These are phyloP conservation scores for Scleroderma citrinum DNA, from an alignment of 768 basidiomycete species.

Conservation along the genomic window DNA sequence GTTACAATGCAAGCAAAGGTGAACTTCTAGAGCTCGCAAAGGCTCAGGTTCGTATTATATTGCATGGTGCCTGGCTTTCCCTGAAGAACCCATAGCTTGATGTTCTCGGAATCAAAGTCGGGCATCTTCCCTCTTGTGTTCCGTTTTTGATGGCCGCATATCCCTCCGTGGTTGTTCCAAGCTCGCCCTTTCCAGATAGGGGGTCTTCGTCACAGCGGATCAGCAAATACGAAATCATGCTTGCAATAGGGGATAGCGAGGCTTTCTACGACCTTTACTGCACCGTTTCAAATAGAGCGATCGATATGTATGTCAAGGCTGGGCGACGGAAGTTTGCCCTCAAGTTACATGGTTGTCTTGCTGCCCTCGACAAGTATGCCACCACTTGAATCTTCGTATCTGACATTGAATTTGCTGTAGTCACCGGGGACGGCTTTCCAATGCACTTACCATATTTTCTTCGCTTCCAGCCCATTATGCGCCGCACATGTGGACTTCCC, in stretches of 20 bases:
- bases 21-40: slow-evolving; percentile 87
- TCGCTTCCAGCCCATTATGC: slow-evolving; percentile 85
- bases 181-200: slow-evolving; percentile 16
- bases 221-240: slow-evolving; percentile 55
- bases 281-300: slow-evolving; percentile 68
- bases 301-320: slow-evolving; percentile 80
- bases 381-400: slow-evolving; percentile 1
- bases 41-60: slow-evolving; percentile 56
- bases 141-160: slow-evolving; percentile 63
- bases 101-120: slow-evolving; percentile 67
- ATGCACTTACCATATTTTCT: slow-evolving; percentile 64
- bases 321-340: slow-evolving; percentile 82
- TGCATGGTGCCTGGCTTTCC: not conserved
- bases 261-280: slow-evolving; percentile 78
- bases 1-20: slow-evolving; percentile 74
- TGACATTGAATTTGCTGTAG: slow-evolving; percentile 34
- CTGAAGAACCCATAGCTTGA: slow-evolving; percentile 56
- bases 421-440: slow-evolving; percentile 55
- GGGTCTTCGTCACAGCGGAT: slow-evolving; percentile 32
- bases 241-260: slow-evolving; percentile 48
- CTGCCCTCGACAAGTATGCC: slow-evolving; percentile 82
- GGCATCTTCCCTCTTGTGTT: slow-evolving; percentile 62
- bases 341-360: slow-evolving; percentile 79
- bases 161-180: slow-evolving; percentile 3
- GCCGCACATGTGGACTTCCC: slow-evolving; percentile 72